Conservation (phyloP, 495 filamentous ascomycete genomes). For the Xylaria longipes region DNA sequence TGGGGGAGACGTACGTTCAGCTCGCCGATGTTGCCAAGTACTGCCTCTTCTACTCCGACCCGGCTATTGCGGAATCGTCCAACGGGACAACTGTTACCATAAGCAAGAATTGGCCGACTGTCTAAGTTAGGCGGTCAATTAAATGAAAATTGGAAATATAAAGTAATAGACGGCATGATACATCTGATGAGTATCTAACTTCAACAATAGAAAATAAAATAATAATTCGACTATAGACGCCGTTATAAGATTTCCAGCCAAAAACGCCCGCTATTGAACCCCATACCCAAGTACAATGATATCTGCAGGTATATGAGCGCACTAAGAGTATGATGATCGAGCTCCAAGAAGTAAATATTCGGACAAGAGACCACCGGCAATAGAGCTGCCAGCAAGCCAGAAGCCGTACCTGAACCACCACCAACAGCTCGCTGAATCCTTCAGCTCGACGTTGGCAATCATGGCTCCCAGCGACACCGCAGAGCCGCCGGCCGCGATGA, state of each 20-base stretch:
- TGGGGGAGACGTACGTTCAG: conserved; percentile 32
- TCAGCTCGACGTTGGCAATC: conserved; percentile 47
- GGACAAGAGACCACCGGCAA: conserved; percentile 40
- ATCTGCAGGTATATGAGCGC: not conserved
- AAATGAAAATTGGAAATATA: not conserved
- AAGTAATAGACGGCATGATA: conserved; percentile 10
- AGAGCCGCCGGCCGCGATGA: conserved; percentile 38
- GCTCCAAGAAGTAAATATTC: conserved; percentile 34
- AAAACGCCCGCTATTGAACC: conserved; percentile 16
- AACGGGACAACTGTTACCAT: conserved; percentile 24
- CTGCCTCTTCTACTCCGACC: conserved; percentile 26
- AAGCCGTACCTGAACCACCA: conserved; percentile 50
- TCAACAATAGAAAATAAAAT: not conserved
- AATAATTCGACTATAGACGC: not conserved
- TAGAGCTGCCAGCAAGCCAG: conserved; percentile 43
- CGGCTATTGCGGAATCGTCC: conserved; percentile 8
- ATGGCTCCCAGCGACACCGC: conserved; percentile 42
- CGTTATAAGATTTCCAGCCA: not conserved
- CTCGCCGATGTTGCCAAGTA: conserved; percentile 29
- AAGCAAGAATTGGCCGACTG: conserved; percentile 27
- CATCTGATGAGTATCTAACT: not conserved
- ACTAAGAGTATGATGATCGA: conserved; percentile 1
- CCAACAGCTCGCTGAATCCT: conserved; percentile 45
- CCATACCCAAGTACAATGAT: not conserved
- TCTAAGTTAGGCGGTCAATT: not conserved